Base-by-base conservation (phyloP, 306 rosid species). In the Acacia acuminata region DNA sequence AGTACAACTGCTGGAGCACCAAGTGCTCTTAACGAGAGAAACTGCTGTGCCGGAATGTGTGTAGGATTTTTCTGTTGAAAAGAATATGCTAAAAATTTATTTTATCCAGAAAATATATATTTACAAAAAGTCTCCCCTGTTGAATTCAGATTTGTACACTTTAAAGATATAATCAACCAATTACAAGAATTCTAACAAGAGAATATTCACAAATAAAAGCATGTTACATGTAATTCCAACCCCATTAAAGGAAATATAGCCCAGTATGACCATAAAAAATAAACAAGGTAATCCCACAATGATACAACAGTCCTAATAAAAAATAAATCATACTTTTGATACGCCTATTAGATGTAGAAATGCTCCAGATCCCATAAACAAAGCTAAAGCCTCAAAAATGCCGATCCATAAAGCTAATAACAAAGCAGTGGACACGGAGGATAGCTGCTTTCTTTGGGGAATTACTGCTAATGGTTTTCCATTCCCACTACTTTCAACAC, bases 1-100 rank as follows among this genome's bases (percentile, higher is more conserved):
- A 88, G 94, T 61, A 94, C 99, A 72, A 92, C 99, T 60, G 99
- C 99, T 44, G 99, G 99, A 87, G 99, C 99, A 79, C 99, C 99
- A 77, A 94, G 11, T 38, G 99, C 96, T 73, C 99, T 89, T 77
- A 96, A 85, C 47, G 91, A 83, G 56, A 96, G 98, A 85, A 90
- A 96, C 42, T 50, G 88, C 42, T 82, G 90, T 16, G 99, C 94
- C 14, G 86, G 93, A 82, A 78, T 76, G 40, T 63, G 78, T 78
- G 89, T 90, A 77, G 98, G 88, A 77, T 92, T 94, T 80, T 68
- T 92, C 99, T 96, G 91, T 65, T 30, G 81, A 88, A 51, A 68
- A 78, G 78, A 50, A 55, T 36, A 70, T n/a, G 76, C 25, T 51
- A 25, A 47, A 72, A 20, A 47, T 45, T 25, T 47, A 71, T 45